Base-by-base conservation (phyloP, 768 basidiomycete genomes). In the Leccinum aurantiacum region DNA sequence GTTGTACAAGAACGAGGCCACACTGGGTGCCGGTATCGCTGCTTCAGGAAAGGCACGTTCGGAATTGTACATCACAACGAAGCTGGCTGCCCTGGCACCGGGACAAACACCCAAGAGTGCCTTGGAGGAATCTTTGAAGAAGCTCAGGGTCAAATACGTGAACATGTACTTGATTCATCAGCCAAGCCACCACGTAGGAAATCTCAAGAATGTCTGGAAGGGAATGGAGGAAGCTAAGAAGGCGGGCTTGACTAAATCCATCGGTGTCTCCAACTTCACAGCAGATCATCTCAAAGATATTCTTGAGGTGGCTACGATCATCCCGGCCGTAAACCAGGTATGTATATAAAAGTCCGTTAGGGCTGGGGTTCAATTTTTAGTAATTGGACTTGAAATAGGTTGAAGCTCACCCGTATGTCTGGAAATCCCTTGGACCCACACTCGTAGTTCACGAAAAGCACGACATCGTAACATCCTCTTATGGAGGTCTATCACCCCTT, bases 141-240 rank as follows among this genome's bases (percentile, higher is more conserved):
- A 82, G 67, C 75, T 89, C 6, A 72, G 78, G 14, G 70, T 85
- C 55, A 76, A 83, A 57, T 80, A 79, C 48, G 84, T 89, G 15
- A 86, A 89, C 67, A 69, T 88, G 57, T 89, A 83, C 72, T 74
- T 90, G 59, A 77, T 91, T 55, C 89, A 90, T 65, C 67, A 65
- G 50, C 75, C 51, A 4, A 65, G 59, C 7, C 60, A 70, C 2
- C 74, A 77, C 49, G 71, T 65, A 44, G 81, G 79, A 22, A 79
- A 72, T 54, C 71, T 88, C 55, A 75, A 76, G 58, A 77, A 82
- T 24, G 69, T 82, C 54, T 89, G 88, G 88, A 77, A 77, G 52
- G 82, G 75, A 6, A 81, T 90, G 81, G 87, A 89, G 65, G 80
- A 79, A 44, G 73, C 83, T 37, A 77, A 84, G 65, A 67, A 66